Evolutionary conservation across 768 basidiomycete genomes (phyloP).

Genomic region (Ramaria sp.): DNA sequence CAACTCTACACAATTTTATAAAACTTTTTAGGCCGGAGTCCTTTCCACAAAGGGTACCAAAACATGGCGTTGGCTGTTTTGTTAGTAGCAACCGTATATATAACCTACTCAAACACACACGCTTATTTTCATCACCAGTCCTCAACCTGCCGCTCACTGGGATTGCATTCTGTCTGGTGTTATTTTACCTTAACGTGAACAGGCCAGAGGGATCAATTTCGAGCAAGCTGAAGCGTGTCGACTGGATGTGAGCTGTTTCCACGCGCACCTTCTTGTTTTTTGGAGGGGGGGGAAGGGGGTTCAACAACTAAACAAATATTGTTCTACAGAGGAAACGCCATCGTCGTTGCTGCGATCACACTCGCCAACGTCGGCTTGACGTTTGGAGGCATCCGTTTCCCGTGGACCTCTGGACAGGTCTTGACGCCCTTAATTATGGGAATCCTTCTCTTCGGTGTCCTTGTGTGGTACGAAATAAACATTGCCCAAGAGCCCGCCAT

Average conservation of each 20-base stretch:
- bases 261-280: too few relatives aligned
- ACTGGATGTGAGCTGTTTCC: too few relatives aligned
- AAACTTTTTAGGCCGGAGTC: slow-evolving; percentile 8
- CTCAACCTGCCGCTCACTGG: slow-evolving; percentile 19
- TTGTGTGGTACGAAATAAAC: slow-evolving; percentile 15
- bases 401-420: slow-evolving; percentile 23
- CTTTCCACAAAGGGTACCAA: neutral
- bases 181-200: slow-evolving; percentile 14
- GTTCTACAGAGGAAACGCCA: slow-evolving; percentile 7
- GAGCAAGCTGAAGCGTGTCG: too few relatives aligned
- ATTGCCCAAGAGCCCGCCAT: slow-evolving; percentile 12
- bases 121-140: slow-evolving; percentile 12
- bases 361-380: slow-evolving; percentile 16
- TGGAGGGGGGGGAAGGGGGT: too few relatives aligned
- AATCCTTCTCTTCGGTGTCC: slow-evolving; percentile 15
- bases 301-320: too few relatives aligned
- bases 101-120: too few relatives aligned
- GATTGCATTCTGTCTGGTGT: slow-evolving; percentile 15
- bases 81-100: neutral
- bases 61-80: neutral
- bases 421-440: slow-evolving; percentile 28
- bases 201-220: too few relatives aligned
- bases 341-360: slow-evolving; percentile 8
- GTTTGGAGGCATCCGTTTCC: slow-evolving; percentile 26
- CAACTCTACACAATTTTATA: neutral